Conservation (phyloP, 1,284 basidiomycete species). For the Ganoderma lingzhi region DNA sequence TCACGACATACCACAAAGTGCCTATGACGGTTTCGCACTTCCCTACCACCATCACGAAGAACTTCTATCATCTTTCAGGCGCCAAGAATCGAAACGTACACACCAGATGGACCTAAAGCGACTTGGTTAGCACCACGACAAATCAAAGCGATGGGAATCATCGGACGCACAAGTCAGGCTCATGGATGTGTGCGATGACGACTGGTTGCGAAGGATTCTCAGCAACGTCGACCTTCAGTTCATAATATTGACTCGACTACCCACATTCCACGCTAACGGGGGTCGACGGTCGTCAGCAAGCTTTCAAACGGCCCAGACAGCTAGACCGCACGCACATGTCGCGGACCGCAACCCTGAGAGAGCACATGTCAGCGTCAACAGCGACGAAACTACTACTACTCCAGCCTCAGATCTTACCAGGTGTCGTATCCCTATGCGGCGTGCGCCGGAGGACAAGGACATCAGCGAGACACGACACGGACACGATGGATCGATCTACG, state of each 20-base stretch:
- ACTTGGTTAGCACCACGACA: constrained; percentile 32
- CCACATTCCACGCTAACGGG: constrained; percentile 70
- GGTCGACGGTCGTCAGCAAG: no score
- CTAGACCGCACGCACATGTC: constrained; percentile 65
- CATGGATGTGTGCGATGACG: constrained; percentile 69
- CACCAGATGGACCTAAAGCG: constrained; percentile 74
- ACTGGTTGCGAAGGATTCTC: constrained; percentile 47
- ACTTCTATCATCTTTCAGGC: background rate
- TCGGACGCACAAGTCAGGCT: constrained; percentile 77
- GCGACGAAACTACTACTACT: background rate
- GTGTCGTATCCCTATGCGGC: constrained; percentile 59
- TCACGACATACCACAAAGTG: constrained; percentile 76
- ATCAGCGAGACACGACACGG: no score
- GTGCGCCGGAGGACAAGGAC: background rate
- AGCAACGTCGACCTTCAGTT: background rate
- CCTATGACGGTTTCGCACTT: constrained; percentile 82
- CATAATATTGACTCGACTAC: constrained; percentile 34
- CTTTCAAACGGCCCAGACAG: background rate
- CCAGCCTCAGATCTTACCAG: constrained; percentile 48
- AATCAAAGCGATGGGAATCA: background rate
- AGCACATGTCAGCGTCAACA: background rate
- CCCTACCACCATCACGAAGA: constrained; percentile 55
- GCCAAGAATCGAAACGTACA: constrained; percentile 15
- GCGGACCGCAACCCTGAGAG: constrained; percentile 74
- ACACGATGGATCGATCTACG: constrained; percentile 31